Evolutionary conservation across 2,329 filamentous ascomycete species (phyloP).

Genomic region (Atkinsonella texensis): DNA sequence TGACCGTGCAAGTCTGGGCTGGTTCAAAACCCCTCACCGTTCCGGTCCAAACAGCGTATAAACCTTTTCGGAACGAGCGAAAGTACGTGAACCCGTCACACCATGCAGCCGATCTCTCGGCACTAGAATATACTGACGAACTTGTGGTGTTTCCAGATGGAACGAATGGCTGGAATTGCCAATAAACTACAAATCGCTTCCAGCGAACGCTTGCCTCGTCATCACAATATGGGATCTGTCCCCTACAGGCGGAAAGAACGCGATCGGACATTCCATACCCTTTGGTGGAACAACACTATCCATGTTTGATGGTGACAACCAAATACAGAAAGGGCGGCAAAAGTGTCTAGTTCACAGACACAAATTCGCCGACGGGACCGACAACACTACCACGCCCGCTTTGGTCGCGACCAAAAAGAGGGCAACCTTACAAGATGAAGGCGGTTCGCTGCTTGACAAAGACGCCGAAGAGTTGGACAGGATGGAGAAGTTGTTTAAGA

Average conservation of each 20-base stretch:
- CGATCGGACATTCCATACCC: conserved; percentile 67
- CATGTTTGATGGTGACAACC: conserved; percentile 87
- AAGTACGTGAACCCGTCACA: conserved; percentile 27
- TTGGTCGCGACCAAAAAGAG: conserved; percentile 47
- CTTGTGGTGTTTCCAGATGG: conserved; percentile 45
- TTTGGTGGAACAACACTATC: conserved; percentile 90
- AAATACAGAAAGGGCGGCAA: conserved; percentile 80
- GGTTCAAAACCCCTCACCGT: conserved; percentile 92
- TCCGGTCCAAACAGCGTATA: conserved; percentile 85
- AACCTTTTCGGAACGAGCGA: conserved; percentile 67
- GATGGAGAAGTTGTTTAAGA: conserved; percentile 83
- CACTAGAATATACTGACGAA: background rate
- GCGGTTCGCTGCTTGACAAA: conserved; percentile 45
- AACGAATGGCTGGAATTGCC: conserved; percentile 93
- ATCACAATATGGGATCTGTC: conserved; percentile 95
- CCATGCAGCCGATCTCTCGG: background rate
- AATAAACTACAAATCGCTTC: conserved; percentile 70
- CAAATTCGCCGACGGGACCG: conserved; percentile 73
- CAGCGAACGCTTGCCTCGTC: conserved; percentile 70
- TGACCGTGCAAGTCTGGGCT: conserved; percentile 88
- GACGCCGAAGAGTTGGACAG: conserved; percentile 78
- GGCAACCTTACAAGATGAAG: conserved; percentile 36
- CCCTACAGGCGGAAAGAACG: conserved; percentile 58
- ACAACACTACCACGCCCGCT: conserved; percentile 63
- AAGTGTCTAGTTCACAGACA: conserved; percentile 80